Evolutionary conservation across 192 early-diverging fungal species (phyloP).

Genomic region (Umbelopsis vinacea): DNA sequence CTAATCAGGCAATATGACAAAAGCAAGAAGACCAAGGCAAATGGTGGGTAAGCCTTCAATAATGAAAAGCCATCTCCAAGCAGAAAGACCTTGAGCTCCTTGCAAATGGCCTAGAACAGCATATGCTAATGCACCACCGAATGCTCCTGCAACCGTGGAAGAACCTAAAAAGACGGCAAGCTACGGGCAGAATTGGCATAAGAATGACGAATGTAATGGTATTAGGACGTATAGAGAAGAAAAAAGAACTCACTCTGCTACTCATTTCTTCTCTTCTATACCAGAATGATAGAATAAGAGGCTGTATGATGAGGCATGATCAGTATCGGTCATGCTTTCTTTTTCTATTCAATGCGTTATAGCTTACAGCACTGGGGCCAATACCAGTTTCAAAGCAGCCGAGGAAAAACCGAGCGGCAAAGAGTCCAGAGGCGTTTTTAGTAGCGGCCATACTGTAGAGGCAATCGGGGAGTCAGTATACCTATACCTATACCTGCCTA

Average conservation of each 20-base stretch:
- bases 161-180: constrained; percentile 69
- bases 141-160: constrained; percentile 74
- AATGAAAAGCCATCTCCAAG: constrained; percentile 79
- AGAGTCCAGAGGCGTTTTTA: constrained; percentile 30
- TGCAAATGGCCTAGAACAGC: constrained; percentile 57
- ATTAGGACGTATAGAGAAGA: neutral
- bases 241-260: constrained; percentile 3
- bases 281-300: constrained; percentile 34
- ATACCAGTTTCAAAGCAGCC: constrained; percentile 33
- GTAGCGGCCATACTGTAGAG: constrained; percentile 26
- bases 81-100: constrained; percentile 53
- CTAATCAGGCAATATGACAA: constrained; percentile 58
- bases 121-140: constrained; percentile 77
- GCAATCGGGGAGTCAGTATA: neutral
- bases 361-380: constrained; percentile 20
- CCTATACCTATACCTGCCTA: too few species aligned
- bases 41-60: constrained; percentile 69
- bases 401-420: constrained; percentile 33
- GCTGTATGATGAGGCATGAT: neutral
- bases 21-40: constrained; percentile 55
- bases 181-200: neutral
- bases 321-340: neutral
- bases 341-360: too few species aligned
- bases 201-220: neutral
- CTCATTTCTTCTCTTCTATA: constrained; percentile 30